Evolutionary conservation across 805 yeast genomes (phyloP), one percentile per base, ranked within the genome.

Genomic region (Hanseniaspora clermontiae): DNA sequence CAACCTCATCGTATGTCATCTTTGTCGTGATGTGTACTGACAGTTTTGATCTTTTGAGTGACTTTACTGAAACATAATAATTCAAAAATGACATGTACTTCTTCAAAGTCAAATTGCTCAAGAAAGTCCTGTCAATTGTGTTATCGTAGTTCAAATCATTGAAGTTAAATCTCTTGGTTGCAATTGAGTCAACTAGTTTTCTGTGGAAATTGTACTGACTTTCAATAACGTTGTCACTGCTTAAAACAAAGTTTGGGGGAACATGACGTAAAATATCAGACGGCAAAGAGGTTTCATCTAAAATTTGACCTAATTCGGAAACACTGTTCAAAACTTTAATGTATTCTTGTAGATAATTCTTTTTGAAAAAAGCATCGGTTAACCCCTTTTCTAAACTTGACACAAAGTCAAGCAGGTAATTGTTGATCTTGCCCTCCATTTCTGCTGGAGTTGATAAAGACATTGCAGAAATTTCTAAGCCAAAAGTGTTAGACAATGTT

Each of bases 381-480:
- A 73, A 47, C 2, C 40, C 19, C 0, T 59, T 60, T 1, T 60
- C 57, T 6, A 75, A 55, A 10, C 64, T 63, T 0, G 57, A 46
- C 53, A 72, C 79, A 71, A 81, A 70, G 24, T 68, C 70, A 10
- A 58, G 17, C 1, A 83, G 60, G 49, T 76, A 77, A 29, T 72
- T 75, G 53, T 82, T 77, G 27, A 83, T 73, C 53, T 75, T 74
- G 0, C 56, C 51, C 40, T 74, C 75, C 8, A 84, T 59, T 10
- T 66, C 68, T 1, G 62, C 62, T 1, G 82, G 76, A 0, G 69
- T 57, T 54, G 70, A 71, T 1, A 77, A 75, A 59, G 87, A 80
- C 73, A 81, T 76, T 0, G 82, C 66, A 1, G 78, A 71, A 11
- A 84, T 66, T 61, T 80, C 83, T 3, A 83, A 58, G 0, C 91